Base-by-base conservation (phyloP, 1,284 basidiomycete species). In the Tremellales sp. region DNA sequence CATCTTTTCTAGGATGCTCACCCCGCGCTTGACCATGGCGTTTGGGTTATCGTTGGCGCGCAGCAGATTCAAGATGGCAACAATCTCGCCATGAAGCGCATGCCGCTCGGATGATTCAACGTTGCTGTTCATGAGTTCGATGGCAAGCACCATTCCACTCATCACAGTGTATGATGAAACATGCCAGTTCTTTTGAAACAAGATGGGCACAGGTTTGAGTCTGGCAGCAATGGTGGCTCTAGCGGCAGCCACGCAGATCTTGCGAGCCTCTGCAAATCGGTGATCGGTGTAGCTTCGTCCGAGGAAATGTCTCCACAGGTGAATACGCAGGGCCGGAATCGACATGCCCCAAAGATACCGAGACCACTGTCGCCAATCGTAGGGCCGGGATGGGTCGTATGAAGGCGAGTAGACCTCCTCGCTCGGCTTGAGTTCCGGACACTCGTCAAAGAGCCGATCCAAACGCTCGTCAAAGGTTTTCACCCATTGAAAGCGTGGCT, bases 181-280 rank as follows among this genome's bases (percentile, higher is more conserved):
- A 45, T 58, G 56, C 61, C 61, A 64, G 24, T 57, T 53, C 26
- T 58, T 58, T 39, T 54, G 57, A 50, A 58, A 64, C 51, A 64
- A 51, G n/a, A 47, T 37, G 16, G 61, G 61, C 3, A 61, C 57
- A 24, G 54, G 54, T 26, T 53, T 56, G 34, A 43, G 37, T 37
- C 59, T 49, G 16, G 49, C 48, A 10, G 48, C 47, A 4, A 61
- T 33, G n/a, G 56, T 57, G 40, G 50, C 58, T 25, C 61, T 40
- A 3, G 61, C 57, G 1, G 59, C 57, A n/a, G 44, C 48, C 4
- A 64, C 43, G 31, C 61, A 64, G 0, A 50, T 53, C 33, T 57
- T 47, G 27, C 61, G 44, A 12, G 60, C 59, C 16, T 58, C 51
- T 13, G 51, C 35, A 38, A 57, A 64, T 2, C 61, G 54, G 21